Evolutionary conservation across 371 early-diverging fungal genomes (phyloP), one percentile per base, ranked within the genome.

Genomic region (Haplosporangium sp.): DNA sequence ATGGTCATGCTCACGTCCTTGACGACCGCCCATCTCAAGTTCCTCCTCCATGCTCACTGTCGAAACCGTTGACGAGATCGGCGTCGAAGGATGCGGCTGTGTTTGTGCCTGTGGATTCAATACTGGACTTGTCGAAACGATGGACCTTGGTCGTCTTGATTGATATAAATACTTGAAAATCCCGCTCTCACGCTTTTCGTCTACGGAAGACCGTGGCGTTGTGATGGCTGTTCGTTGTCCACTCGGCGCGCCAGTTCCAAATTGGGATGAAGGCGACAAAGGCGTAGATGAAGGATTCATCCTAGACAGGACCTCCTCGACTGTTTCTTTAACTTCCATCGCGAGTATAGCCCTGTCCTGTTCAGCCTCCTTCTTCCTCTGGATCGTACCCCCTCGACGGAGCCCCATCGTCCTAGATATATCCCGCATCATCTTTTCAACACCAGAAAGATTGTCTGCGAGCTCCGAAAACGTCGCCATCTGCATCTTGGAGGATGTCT

Each of bases 351-450:
- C 77, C 37, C 77, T 57, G 13, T 57, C 71, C 12, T 66, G 61
- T 1, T 77, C 79, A 0, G 67, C 68, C 38, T 71, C 79, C 46
- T 64, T 67, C 45, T 72, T 71, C 46, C 79, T 47, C 46, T 68
- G 43, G 3, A 77, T 41, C 16, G 77, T 77, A 9, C 77, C 77
- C 29, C 77, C 77, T 0, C 77, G 67, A 13, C 77, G 67, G 51
- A 77, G 57, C 2, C 77, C 77, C 67, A 77, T 67, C 64, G 68
- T 52, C 64, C 57, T 67, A 52, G 67, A 63, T 72, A 77, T 77
- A 50, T 77, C 79, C 18, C 72, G 67, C 61, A 77, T 71, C 79
- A 77, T 77, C 67, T 67, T 67, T 38, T 77, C 79, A 2, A 77
- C 65, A 0, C 79, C 79, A 14, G 79, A 67, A 13, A 77, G 57